Base-by-base conservation (phyloP, 768 basidiomycete genomes). In the Xerocomellus chrysenteron region DNA sequence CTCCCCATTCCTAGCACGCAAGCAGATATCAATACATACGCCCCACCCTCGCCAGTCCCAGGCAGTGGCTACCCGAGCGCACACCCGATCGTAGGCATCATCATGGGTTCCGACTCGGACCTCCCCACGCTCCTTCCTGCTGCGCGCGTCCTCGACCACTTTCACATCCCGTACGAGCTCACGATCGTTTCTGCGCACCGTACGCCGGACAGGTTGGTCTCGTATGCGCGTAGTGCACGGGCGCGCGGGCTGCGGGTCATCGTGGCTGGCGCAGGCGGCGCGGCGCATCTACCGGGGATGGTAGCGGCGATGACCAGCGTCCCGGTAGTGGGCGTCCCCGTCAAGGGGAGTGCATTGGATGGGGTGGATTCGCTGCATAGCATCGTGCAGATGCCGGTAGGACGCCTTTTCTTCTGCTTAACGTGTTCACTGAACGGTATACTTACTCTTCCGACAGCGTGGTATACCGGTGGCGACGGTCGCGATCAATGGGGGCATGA, bases 61-160 rank as follows among this genome's bases (percentile, higher is more conserved):
- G 75, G 78, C 2, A 75, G 78, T 17, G 82, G 83, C 2, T 78
- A 81, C 67, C 82, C 92, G 8, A 81, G 87, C 66, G 68, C 74
- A 0, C 77, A 83, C 49, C 94, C 96, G 7, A 79, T 98, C 12
- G 91, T 98, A 0, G 89, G 91, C 1, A 82, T 99, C 56, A 94
- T 99, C 70, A 99, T 98, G 97, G 97, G 97, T 17, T 96, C 94
- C 11, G 96, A 98, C 73, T 98, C 96, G 14, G 97, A 99, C 70
- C 76, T 99, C n/a, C 91, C 93, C 0, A 85, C 87, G 19, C 94
- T 99, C 88, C 80, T 91, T 16, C 88, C 94, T 6, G 92, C 91
- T 16, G 90, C 96, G 0, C 84, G 80, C 43, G 86, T 97, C 54
- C 82, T 98, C 19, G 87, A 91, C 63, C 74, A 75, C n/a, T 97